Evolutionary conservation across 148 eudicot species (phyloP).

Genomic region (Fagopyrum esculentum): DNA sequence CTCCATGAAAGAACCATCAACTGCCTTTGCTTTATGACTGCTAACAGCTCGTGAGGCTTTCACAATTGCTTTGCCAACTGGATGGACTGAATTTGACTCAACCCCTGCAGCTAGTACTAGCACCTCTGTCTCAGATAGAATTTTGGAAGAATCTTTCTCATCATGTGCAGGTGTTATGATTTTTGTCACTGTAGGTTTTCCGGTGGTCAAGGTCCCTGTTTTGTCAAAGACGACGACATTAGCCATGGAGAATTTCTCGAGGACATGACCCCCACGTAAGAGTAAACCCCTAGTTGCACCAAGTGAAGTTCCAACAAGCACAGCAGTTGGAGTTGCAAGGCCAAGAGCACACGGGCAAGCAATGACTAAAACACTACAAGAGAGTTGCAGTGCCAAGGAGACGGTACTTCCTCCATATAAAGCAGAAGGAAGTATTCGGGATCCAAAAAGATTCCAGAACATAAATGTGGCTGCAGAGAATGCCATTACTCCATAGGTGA

Average conservation of each 20-base stretch:
- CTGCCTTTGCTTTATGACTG: slow-evolving; percentile 44
- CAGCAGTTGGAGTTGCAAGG: slow-evolving; percentile 98
- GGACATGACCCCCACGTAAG: slow-evolving; percentile 85
- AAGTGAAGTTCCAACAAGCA: slow-evolving; percentile 95
- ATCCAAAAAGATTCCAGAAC: slow-evolving; percentile 86
- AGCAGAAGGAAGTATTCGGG: slow-evolving; percentile 57
- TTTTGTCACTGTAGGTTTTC: slow-evolving; percentile 81
- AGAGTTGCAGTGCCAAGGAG: slow-evolving; percentile 91
- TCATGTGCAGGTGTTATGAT: slow-evolving; percentile 37
- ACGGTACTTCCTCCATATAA: slow-evolving; percentile 64
- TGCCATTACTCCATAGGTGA: slow-evolving; percentile 96
- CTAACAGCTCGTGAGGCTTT: slow-evolving; percentile 63
- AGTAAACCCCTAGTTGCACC: slow-evolving; percentile 95
- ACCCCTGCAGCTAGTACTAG: slow-evolving; percentile 83
- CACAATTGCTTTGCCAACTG: slow-evolving; percentile 94
- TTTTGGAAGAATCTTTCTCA: slow-evolving; percentile 7
- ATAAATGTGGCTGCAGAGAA: slow-evolving; percentile 91
- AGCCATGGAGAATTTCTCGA: slow-evolving; percentile 78
- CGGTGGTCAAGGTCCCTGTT: slow-evolving; percentile 92
- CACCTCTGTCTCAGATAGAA: slow-evolving; percentile 59
- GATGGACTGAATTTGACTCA: slow-evolving; percentile 88
- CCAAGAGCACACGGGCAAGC: slow-evolving; percentile 99
- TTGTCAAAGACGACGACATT: slow-evolving; percentile 86
- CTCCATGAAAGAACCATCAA: slow-evolving; percentile 80
- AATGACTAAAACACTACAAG: slow-evolving; percentile 94